Percentiles rank a stretch among this genome's conserved stretches.
Evolutionary conservation across 345 rosid genomes (phyloP).

Genomic region (Arabis hirsuta): DNA sequence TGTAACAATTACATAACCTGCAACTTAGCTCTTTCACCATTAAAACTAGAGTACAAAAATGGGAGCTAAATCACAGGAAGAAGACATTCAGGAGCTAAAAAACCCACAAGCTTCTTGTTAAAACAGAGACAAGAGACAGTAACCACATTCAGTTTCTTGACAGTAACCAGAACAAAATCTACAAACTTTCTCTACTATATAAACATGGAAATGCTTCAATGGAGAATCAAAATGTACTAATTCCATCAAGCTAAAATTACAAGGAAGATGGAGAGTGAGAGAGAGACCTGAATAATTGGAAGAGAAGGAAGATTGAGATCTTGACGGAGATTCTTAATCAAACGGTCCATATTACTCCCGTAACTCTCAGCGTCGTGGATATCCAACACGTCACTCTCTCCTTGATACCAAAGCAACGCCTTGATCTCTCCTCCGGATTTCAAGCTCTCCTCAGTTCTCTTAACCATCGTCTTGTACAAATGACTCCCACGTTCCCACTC

Average conservation of each 20-base stretch:
- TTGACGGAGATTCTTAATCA: slow-evolving; percentile 61
- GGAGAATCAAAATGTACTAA: neutral
- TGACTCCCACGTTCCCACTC: slow-evolving; percentile 79
- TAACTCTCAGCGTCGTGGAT: slow-evolving; percentile 67
- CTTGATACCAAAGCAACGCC: slow-evolving; percentile 89
- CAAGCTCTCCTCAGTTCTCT: slow-evolving; percentile 62
- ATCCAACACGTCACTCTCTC: slow-evolving; percentile 75
- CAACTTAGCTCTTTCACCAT: neutral
- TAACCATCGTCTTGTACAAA: slow-evolving; percentile 75
- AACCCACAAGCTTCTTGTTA: neutral
- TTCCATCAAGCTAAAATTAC: neutral
- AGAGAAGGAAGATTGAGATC: slow-evolving; percentile 75
- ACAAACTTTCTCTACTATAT: neutral
- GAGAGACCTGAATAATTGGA: slow-evolving; percentile 72
- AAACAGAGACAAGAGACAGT: neutral
- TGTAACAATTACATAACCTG: neutral
- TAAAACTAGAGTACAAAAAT: neutral
- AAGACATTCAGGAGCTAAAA: neutral
- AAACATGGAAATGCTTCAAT: neutral
- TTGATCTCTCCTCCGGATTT: slow-evolving; percentile 66
- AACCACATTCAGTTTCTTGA: no score
- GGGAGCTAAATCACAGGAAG: neutral
- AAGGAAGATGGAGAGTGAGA: neutral
- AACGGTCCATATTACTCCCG: slow-evolving; percentile 57
- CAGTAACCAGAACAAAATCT: neutral